Evolutionary conservation across 352 stramenopile genomes (phyloP).

Genomic region (Globisporangium cylindrosporum): DNA sequence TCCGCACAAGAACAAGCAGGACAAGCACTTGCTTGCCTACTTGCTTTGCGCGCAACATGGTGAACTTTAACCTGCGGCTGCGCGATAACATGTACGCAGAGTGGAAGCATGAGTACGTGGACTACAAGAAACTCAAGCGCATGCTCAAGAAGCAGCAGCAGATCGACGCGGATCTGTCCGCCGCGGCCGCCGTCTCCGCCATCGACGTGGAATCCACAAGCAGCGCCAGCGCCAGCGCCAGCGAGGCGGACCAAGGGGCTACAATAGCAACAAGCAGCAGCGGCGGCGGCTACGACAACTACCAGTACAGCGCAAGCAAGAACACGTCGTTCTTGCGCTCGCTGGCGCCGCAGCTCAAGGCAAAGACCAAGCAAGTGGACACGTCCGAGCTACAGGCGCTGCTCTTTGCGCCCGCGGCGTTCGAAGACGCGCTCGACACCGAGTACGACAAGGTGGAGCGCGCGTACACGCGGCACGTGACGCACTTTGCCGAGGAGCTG

Average conservation of each 20-base stretch:
- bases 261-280: conserved; percentile 19
- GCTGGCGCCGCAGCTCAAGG: conserved; percentile 1
- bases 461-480: conserved; percentile 87
- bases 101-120: conserved; percentile 87
- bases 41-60: conserved; percentile 33
- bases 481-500: conserved; percentile 84
- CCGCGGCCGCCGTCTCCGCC: neutral
- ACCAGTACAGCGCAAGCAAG: conserved; percentile 14
- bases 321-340: conserved; percentile 10
- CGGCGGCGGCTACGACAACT: conserved; percentile 21
- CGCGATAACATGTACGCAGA: conserved; percentile 85
- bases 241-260: conserved; percentile 14
- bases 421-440: conserved; percentile 78
- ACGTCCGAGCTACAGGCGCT: conserved; percentile 32
- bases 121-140: conserved; percentile 88
- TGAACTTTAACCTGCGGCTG: conserved; percentile 73
- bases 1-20: neutral
- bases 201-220: conserved; percentile 17
- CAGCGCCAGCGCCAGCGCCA: conserved; percentile 18
- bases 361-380: conserved; percentile 15
- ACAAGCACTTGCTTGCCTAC: neutral
- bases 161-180: conserved; percentile 31
- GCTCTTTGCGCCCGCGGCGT: conserved; percentile 39
- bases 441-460: conserved; percentile 91
- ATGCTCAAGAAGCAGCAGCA: conserved; percentile 66